Evolutionary conservation across 257 asterid species (phyloP), one percentile per base, ranked within the genome.

Genomic region (Plantago ovata): DNA sequence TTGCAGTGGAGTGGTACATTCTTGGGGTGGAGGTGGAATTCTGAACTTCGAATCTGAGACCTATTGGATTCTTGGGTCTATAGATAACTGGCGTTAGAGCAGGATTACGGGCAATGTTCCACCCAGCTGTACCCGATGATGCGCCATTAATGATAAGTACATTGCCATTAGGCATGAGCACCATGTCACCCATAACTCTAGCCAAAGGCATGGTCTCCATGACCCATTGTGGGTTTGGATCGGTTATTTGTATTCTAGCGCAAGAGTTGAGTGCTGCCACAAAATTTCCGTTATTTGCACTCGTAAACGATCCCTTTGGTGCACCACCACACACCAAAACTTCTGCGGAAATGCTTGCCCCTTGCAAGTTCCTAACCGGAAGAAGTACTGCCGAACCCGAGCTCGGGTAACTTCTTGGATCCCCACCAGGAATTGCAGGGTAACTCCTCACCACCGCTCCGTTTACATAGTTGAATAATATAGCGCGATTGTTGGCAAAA

Each of bases 151-250:
- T n/a, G 9, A 45, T 18, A 3, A 45, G 1, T 2, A 45, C 51
- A 16, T 45, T 20, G 0, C 51, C 51, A 6, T 18, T 45, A 1
- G 51, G 51, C 19, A 45, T 18, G 14, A 45, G 9, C 19, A 45
- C 19, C 51, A 15, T 45, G 7, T 45, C 51, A 20, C 22, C 22
- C 51, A 45, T 45, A 20, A 45, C 22, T 10, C 51, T 18, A 13
- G 51, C 22, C 19, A 45, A n/a, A n/a, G 51, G 51, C 51, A 45
- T n/a, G 9, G 16, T 20, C n/a, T 45, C 51, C 51, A 45, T 45
- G 51, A 45, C 51, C 51, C 51, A 45, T 15, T 45, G 8, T 45
- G 51, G 51, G 19, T 15, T 20, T 9, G 51, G 51, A 21, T 15
- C 23, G 3, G 51, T 45, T 7, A 45, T 20, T 0, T 20, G 51